Evolutionary conservation across 2,329 filamentous ascomycete genomes (phyloP), one percentile per base, ranked within the genome.

Genomic region (Endoconidiophora polonica): DNA sequence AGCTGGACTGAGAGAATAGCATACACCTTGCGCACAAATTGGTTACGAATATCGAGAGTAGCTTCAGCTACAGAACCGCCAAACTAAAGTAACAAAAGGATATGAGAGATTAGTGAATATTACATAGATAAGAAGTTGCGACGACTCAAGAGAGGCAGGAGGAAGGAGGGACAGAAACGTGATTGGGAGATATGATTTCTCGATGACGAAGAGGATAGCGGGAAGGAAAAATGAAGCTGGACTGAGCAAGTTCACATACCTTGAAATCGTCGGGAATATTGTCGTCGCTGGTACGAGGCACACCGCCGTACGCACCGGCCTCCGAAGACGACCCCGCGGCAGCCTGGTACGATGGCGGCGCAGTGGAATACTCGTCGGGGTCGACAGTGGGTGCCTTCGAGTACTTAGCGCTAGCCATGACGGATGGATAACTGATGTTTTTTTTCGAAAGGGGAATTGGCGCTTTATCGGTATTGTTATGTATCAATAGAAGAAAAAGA

Each of bases 191-290:
- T 36, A 5, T 18, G 29, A 33, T 33, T 33, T 5, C 29, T 33
- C 12, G 9, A 1, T 12, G 12, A 14, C n/a, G 6, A 16, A 10
- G 36, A 14, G 9, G 24, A 5, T 12, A 42, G 46, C 4, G 5
- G 7, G 12, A 12, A 33, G 3, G 12, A 33, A 33, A 36, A 36
- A 45, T n/a, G 3, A 29, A 24, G 20, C 24, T 39, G 23, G 26
- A 18, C 18, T 33, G 43, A 16, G 9, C 3, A 18, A 33, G 29
- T 33, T 33, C 29, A 12, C 57, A 3, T 58, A 85, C 82, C 75
- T 95, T 96, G 78, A 96, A 96, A 66, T 96, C 90, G 69, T 96
- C 90, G 1, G 90, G 90, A 42, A 96, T 63, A 61, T 95, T 93
- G 67, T 95, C 90, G 61, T 88, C 79, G 65, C 88, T 88, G 62